Base-by-base conservation (phyloP, 352 stramenopile species). In the Discostella stelligera region DNA sequence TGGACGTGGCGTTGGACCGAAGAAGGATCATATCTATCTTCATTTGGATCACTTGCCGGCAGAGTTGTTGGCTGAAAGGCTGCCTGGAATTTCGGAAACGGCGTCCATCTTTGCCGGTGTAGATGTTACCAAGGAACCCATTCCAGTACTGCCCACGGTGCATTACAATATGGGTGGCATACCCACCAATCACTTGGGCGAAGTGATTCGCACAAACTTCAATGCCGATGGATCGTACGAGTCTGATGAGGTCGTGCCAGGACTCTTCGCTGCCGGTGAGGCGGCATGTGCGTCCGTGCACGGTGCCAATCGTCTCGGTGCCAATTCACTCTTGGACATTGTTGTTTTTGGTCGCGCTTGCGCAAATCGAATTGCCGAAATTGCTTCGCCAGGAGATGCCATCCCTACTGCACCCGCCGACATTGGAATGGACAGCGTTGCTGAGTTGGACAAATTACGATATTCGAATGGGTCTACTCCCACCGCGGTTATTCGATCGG, bases 101-200 rank as follows among this genome's bases (percentile, higher is more conserved):
- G 96, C 96, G 27, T 90, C 92, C 21, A 99, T 99, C 83, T 99
- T 99, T 88, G 95, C 96, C 23, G 96, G 96, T 55, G 96, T 98
- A 18, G 96, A 98, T 82, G 96, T 99, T 44, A 98, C 95, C 63
- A 98, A 98, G 88, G 96, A 99, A 84, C 96, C 96, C 14, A 98
- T 98, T 66, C 96, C 96, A 4, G 96, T 98, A 23, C 80, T 99
- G 27, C 96, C 96, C 18, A 98, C 96, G 20, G 96, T 99, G 41
- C 96, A 98, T 87, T 99, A 99, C 90, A 98, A 98, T 84, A 99
- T 98, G 96, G 96, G 96, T 60, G 96, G 96, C 30, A 97, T 99
- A 56, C 94, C 96, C 25, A 99, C 96, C 41, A 98, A 98, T 80
- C 90, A 98, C 79, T 75, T 94, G 76, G 96, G 95, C 50, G 95